Evolutionary conservation across 768 basidiomycete species (phyloP).

Genomic region (Boletus insuetus): DNA sequence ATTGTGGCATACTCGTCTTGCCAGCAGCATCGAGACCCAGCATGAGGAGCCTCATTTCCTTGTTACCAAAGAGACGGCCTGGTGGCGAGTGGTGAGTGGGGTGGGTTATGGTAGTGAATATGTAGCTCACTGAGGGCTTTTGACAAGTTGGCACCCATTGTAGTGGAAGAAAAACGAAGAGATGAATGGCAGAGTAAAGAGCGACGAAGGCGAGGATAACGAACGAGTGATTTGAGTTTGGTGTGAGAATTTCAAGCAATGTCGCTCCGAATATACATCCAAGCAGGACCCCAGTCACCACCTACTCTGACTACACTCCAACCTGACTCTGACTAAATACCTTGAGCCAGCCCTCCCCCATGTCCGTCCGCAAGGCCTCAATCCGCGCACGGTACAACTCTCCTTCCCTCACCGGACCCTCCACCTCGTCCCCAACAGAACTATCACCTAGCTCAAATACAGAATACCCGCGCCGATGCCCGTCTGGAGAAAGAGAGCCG

Average conservation of each 20-base stretch:
- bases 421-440: background rate
- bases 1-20: constrained; percentile 81
- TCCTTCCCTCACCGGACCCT: constrained; percentile 45
- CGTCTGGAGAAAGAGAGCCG: constrained; percentile 15
- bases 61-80: constrained; percentile 97
- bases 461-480: constrained; percentile 28
- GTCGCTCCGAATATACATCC: constrained; percentile 13
- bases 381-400: constrained; percentile 76
- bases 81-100: constrained; percentile 8
- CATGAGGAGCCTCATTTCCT: constrained; percentile 98
- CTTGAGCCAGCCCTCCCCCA: constrained; percentile 88
- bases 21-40: constrained; percentile 96
- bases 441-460: constrained; percentile 50
- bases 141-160: constrained; percentile 85
- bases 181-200: constrained; percentile 49
- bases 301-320: constrained; percentile 15
- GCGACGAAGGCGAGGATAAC: constrained; percentile 44
- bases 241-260: constrained; percentile 24
- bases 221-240: background rate
- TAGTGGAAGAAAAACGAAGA: constrained; percentile 25
- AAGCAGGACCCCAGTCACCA: constrained; percentile 31
- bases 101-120: background rate
- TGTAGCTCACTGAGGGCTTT: constrained; percentile 66
- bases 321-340: constrained; percentile 69
- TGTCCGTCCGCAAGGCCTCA: constrained; percentile 80